phyloP scores from a whole-genome alignment of 345 rosid species.

The Syzygium jambos region DNA sequence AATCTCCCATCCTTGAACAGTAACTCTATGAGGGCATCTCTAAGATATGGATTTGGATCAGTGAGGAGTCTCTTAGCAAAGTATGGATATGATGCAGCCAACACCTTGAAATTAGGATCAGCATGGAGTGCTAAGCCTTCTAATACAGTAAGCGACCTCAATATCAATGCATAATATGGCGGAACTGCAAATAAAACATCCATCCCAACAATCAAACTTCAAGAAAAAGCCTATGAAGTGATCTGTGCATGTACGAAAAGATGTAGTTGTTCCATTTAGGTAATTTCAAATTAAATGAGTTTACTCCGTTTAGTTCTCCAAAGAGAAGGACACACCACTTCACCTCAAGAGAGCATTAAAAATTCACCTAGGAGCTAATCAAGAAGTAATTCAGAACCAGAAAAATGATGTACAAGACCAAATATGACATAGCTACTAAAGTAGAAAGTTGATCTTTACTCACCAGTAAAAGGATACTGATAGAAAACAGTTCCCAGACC shows the following conservation, averaged over 20 bases:
- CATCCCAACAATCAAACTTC: slow-evolving; percentile 4
- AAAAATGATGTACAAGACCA: not conserved
- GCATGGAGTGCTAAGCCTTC: slow-evolving; percentile 92
- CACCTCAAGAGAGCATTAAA: not conserved
- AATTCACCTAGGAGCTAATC: not conserved
- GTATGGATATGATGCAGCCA: slow-evolving; percentile 96
- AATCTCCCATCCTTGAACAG: slow-evolving; percentile 94
- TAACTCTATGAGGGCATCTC: slow-evolving; percentile 95
- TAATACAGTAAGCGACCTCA: slow-evolving; percentile 94
- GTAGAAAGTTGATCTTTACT: slow-evolving; percentile 4
- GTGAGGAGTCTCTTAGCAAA: slow-evolving; percentile 98
- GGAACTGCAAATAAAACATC: slow-evolving; percentile 58
- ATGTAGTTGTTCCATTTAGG: not conserved
- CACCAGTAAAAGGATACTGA: slow-evolving; percentile 82
- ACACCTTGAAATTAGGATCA: slow-evolving; percentile 88
- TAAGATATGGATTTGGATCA: slow-evolving; percentile 88
- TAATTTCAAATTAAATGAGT: not conserved
- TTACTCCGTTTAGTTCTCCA: not conserved
- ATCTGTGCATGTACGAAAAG: not conserved
- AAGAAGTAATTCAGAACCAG: not conserved
- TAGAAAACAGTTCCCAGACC: slow-evolving; percentile 89
- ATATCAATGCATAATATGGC: slow-evolving; percentile 81
- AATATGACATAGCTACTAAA: not conserved
- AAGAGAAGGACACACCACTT: not conserved
- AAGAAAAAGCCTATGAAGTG: not conserved